Evolutionary conservation across 2,329 filamentous ascomycete genomes (phyloP), one percentile per base, ranked within the genome.

Genomic region (Ascosphaera acerosa): DNA sequence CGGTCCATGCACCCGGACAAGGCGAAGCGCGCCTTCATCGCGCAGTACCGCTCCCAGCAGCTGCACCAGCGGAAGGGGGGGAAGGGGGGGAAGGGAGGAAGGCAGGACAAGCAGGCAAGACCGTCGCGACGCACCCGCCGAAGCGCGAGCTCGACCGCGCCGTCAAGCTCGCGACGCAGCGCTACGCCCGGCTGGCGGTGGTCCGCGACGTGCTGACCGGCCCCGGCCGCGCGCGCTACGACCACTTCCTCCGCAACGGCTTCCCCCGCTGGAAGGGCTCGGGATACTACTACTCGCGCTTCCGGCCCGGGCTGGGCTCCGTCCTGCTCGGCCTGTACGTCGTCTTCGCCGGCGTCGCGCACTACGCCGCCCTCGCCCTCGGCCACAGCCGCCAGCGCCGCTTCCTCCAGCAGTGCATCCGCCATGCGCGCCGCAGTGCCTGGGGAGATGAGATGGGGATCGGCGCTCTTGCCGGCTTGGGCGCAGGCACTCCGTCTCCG

Each of bases 241-340:
- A 97, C 50, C 75, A 92, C 52, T 97, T 94, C 58, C 55, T 94
- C 36, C 57, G 60, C 50, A 81, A 94, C 53, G 87, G 87, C 37
- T 97, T 97, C 58, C 87, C 87, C 18, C 69, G 68, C 34, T 97
- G 87, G 87, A 82, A 84, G 58, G 87, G 87, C 35, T 92, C 84
- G 28, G 84, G 87, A 38, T 97, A 97, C 64, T 97, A 94, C 64
- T 97, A 97, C 59, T 71, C 70, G 44, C 72, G 87, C 35, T 92
- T 84, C 63, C 69, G 87, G 14, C 87, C 87, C 2, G 87, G 87
- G 6, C 59, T 94, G 28, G 80, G 78, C 35, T 76, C 76, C 10
- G 87, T 91, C 29, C 53, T 94, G 32, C 37, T 73, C 16, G 82
- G 84, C 30, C 56, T 90, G 25, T 80, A 94, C 52, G 50, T 91